Conservation (phyloP, 2,329 filamentous ascomycete species). For the Geosmithia flava region DNA sequence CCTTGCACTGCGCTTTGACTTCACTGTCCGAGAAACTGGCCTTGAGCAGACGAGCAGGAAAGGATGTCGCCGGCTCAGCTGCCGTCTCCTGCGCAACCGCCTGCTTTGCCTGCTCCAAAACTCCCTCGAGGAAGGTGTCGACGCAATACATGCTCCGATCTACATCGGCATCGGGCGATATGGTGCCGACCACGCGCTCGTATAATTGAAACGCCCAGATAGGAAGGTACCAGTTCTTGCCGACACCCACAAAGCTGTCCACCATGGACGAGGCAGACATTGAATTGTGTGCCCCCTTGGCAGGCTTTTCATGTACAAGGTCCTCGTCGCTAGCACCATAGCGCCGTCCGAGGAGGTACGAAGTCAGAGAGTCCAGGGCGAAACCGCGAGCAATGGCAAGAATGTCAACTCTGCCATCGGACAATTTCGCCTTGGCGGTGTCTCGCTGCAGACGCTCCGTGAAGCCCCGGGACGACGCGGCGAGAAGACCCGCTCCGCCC, state of each 20-base stretch:
- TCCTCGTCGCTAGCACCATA: constrained; percentile 18
- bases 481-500: constrained; percentile 10
- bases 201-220: constrained; percentile 1
- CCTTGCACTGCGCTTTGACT: constrained; percentile 36
- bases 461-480: constrained; percentile 20
- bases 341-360: constrained; percentile 36
- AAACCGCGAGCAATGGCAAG: constrained; percentile 34
- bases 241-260: constrained; percentile 39
- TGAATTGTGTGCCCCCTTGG: neutral
- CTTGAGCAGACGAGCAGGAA: constrained; percentile 32
- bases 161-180: neutral
- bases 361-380: constrained; percentile 39
- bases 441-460: constrained; percentile 24
- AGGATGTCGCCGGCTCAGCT: constrained; percentile 9
- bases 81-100: constrained; percentile 19
- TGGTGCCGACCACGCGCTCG: neutral
- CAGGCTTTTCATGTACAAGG: neutral
- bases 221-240: constrained; percentile 41
- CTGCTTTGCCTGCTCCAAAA: constrained; percentile 20
- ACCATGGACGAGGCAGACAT: constrained; percentile 24
- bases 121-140: constrained; percentile 4
- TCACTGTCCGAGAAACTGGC: constrained; percentile 28
- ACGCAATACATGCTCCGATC: constrained; percentile 12
- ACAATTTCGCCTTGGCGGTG: constrained; percentile 2
- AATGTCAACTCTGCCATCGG: constrained; percentile 23